Conservation (phyloP, 257 asterid genomes). For the Primulina eburnea region DNA sequence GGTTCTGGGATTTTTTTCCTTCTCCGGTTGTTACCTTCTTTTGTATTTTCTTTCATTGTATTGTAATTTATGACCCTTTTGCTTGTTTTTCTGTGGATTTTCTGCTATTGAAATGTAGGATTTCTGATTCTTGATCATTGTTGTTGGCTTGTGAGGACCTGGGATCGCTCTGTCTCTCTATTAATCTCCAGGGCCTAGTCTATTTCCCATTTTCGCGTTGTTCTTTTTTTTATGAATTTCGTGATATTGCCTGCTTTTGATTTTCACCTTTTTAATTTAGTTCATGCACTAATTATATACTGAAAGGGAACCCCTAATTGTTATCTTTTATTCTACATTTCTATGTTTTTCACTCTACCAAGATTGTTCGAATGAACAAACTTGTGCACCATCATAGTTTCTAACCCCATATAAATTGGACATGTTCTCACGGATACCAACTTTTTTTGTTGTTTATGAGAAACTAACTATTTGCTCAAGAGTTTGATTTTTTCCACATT, state of each 20-base stretch:
- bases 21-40: not conserved
- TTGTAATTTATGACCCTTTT: not conserved
- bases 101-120: not conserved
- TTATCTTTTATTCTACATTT: not conserved
- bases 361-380: not conserved
- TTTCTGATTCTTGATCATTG: not conserved
- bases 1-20: too few relatives aligned
- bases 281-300: not conserved
- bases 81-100: not conserved
- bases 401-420: not conserved
- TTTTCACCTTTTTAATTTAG: not conserved
- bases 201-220: not conserved
- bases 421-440: not conserved
- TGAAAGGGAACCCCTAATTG: not conserved
- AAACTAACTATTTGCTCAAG: not conserved
- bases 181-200: not conserved
- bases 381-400: not conserved
- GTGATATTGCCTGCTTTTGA: not conserved
- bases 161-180: not conserved
- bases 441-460: not conserved
- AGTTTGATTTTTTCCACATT: not conserved
- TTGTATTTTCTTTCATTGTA: not conserved
- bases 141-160: not conserved
- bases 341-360: not conserved
- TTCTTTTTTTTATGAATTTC: not conserved